phyloP scores from a whole-genome alignment of 2,329 filamentous ascomycete genomes.

The Zopfia rhizophila region DNA sequence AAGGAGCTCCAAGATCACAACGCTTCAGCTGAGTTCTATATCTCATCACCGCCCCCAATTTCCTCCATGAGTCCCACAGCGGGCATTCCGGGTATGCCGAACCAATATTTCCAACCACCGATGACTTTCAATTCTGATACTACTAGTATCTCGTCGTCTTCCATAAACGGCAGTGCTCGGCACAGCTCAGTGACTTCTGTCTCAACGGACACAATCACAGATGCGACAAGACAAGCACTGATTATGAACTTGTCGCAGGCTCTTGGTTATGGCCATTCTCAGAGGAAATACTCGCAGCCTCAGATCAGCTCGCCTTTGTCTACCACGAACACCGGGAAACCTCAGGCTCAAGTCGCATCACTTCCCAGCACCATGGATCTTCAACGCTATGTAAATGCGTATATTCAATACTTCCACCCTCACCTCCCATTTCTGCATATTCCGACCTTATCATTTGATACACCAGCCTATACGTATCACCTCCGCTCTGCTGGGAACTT shows the following conservation, averaged over 20 bases:
- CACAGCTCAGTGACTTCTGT: slow-evolving; percentile 70
- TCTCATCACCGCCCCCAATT: slow-evolving; percentile 81
- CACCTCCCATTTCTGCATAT: slow-evolving; percentile 95
- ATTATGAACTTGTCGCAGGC: slow-evolving; percentile 70
- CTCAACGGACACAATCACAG: slow-evolving; percentile 73
- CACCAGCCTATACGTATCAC: slow-evolving; percentile 71
- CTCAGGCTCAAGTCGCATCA: slow-evolving; percentile 60
- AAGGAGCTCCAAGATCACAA: slow-evolving; percentile 78
- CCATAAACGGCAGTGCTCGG: slow-evolving; percentile 73
- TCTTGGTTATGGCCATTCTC: slow-evolving; percentile 61
- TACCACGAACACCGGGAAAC: slow-evolving; percentile 40
- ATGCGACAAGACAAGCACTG: slow-evolving; percentile 71
- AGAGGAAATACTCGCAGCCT: slow-evolving; percentile 69
- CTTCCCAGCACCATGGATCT: slow-evolving; percentile 86
- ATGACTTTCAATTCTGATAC: slow-evolving; percentile 77
- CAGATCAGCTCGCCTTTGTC: slow-evolving; percentile 65
- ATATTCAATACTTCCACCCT: slow-evolving; percentile 91
- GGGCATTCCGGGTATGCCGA: slow-evolving; percentile 71
- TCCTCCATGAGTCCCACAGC: slow-evolving; percentile 75
- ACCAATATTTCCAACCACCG: slow-evolving; percentile 71
- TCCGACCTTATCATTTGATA: slow-evolving; percentile 89
- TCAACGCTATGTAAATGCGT: slow-evolving; percentile 89
- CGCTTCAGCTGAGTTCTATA: slow-evolving; percentile 75
- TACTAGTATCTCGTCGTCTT: slow-evolving; percentile 70
- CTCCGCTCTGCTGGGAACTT: slow-evolving; percentile 67